phyloP scores from a whole-genome alignment of 2,329 filamentous ascomycete genomes.

The Talaromyces sp. region DNA sequence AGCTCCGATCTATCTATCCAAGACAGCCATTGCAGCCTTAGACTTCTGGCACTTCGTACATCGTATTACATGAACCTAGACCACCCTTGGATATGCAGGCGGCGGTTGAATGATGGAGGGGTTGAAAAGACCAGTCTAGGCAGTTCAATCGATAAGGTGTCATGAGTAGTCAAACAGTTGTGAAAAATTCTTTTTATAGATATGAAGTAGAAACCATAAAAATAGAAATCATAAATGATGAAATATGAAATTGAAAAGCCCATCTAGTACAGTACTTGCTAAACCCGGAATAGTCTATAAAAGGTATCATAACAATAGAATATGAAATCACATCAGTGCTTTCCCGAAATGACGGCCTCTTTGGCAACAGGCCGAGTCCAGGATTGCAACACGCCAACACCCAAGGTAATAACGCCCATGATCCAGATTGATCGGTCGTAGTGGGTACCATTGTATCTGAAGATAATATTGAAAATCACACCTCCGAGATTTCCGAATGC shows the following conservation, averaged over 20 bases:
- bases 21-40: background rate
- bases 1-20: background rate
- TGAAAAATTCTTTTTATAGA: background rate
- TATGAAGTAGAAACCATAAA: background rate
- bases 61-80: background rate
- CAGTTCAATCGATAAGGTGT: background rate
- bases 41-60: background rate
- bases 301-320: background rate
- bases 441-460: slow-evolving; percentile 68
- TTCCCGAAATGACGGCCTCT: background rate
- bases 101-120: background rate
- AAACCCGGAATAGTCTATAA: slow-evolving; percentile 1
- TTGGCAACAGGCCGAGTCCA: slow-evolving; percentile 62
- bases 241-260: background rate
- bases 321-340: background rate
- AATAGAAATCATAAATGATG: no score
- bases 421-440: slow-evolving; percentile 77
- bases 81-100: background rate
- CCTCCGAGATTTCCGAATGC: slow-evolving; percentile 82
- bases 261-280: background rate
- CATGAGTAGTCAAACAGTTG: background rate
- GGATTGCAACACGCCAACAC: slow-evolving; percentile 62
- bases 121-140: background rate
- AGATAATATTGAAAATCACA: slow-evolving; percentile 79
- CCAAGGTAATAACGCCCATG: slow-evolving; percentile 73